A percentile compares a stretch with the other conserved stretches of the same genome.
phyloP scores from a whole-genome alignment of 441 rosid species.

The Syzygium malaccense region DNA sequence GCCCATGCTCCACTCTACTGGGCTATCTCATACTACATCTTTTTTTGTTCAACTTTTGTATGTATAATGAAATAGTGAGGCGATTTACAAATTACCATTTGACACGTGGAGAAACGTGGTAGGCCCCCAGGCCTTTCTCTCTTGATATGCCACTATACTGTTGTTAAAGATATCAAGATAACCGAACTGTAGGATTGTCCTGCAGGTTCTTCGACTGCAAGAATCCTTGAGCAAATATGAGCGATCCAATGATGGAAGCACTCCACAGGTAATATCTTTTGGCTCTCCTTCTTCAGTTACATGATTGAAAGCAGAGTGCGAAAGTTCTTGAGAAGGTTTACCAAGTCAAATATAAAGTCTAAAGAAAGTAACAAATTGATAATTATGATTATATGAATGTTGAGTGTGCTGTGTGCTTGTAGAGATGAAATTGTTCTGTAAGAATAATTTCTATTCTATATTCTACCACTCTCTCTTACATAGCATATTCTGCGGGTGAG shows the following conservation, averaged over 20 bases:
- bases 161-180: neutral
- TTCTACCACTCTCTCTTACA: neutral
- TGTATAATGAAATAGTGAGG: neutral
- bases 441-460: neutral
- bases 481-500: neutral
- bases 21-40: neutral
- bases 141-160: neutral
- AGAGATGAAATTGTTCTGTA: neutral
- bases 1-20: neutral
- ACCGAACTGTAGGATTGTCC: neutral
- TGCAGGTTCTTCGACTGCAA: slow-evolving; percentile 86
- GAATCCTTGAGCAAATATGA: slow-evolving; percentile 94
- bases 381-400: neutral
- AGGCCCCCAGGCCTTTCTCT: neutral
- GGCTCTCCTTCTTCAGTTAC: neutral
- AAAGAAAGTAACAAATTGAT: neutral
- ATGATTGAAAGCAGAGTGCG: neutral
- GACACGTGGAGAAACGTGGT: neutral
- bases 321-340: neutral
- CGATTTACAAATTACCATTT: neutral
- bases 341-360: neutral
- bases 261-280: slow-evolving; percentile 66
- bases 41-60: neutral
- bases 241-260: slow-evolving; percentile 67
- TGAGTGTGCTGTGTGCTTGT: neutral